phyloP scores from a whole-genome alignment of 2,329 filamentous ascomycete genomes.

The Calonectria henricotiae region DNA sequence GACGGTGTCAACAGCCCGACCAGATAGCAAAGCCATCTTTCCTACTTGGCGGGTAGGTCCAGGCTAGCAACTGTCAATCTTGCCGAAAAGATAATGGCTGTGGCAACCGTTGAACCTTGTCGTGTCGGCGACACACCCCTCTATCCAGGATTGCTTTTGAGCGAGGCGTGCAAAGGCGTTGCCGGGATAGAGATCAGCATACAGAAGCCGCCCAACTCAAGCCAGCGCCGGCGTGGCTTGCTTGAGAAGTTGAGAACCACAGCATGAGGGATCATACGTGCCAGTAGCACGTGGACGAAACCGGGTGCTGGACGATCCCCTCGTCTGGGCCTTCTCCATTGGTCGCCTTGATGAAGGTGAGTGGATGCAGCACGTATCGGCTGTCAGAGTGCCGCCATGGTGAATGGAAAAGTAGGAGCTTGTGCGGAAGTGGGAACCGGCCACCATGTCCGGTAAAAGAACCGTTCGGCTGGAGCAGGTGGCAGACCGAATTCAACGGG shows the following conservation, averaged over 20 bases:
- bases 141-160: conserved; percentile 12
- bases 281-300: conserved; percentile 33
- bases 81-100: conserved; percentile 19
- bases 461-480: conserved; percentile 37
- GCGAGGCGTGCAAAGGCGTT: conserved; percentile 11
- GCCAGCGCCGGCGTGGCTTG: conserved; percentile 39
- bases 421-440: conserved; percentile 26
- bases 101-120: conserved; percentile 3
- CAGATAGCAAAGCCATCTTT: neutral
- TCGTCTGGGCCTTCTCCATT: conserved; percentile 25
- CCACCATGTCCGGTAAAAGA: conserved; percentile 32
- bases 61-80: conserved; percentile 12
- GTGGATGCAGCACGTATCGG: conserved; percentile 32
- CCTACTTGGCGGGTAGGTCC: conserved; percentile 4
- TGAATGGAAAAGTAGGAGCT: conserved; percentile 25
- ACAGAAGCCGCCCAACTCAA: conserved; percentile 28
- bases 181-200: conserved; percentile 31
- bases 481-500: conserved; percentile 28
- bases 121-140: neutral
- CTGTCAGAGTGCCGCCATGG: conserved; percentile 19
- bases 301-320: conserved; percentile 20
- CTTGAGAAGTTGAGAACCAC: conserved; percentile 21
- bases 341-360: conserved; percentile 18
- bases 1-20: neutral
- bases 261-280: conserved; percentile 38